phyloP scores from a whole-genome alignment of 345 rosid species.

The Dimocarpus longan region DNA sequence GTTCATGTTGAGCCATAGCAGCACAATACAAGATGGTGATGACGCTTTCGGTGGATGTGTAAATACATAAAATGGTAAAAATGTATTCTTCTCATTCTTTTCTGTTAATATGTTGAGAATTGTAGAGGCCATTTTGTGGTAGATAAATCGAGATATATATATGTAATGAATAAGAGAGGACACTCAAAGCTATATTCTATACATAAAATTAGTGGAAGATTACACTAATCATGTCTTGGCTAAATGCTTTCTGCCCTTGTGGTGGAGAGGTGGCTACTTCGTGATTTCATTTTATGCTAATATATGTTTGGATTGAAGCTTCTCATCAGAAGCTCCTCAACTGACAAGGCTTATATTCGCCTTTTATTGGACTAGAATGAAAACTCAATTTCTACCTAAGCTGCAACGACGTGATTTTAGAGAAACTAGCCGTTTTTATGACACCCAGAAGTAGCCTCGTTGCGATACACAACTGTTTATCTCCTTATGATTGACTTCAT shows the following conservation, averaged over 20 bases:
- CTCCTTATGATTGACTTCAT: no score
- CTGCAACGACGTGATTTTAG: no score
- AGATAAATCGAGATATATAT: conserved; percentile 10
- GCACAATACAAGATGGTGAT: conserved; percentile 6
- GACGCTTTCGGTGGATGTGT: conserved; percentile 29
- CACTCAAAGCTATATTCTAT: not conserved
- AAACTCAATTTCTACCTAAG: no score
- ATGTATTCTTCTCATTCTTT: conserved; percentile 51
- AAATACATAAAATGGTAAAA: conserved; percentile 26
- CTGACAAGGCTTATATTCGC: no score
- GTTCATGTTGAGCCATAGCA: conserved; percentile 37
- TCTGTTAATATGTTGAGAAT: conserved; percentile 40
- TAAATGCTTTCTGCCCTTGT: not conserved
- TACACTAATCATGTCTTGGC: not conserved
- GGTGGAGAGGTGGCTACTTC: no score
- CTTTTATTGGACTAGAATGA: no score
- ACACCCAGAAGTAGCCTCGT: no score
- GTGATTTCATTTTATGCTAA: no score
- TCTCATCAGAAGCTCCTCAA: no score
- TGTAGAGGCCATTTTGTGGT: conserved; percentile 19
- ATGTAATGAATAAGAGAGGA: conserved; percentile 27
- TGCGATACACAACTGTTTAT: no score
- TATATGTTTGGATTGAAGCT: no score
- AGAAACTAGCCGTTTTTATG: no score
- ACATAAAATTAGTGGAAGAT: not conserved